A percentile compares a stretch with the other conserved stretches of the same genome.
Evolutionary conservation across 352 stramenopile genomes (phyloP).

Genomic region (Globisporangium paroecandrum): DNA sequence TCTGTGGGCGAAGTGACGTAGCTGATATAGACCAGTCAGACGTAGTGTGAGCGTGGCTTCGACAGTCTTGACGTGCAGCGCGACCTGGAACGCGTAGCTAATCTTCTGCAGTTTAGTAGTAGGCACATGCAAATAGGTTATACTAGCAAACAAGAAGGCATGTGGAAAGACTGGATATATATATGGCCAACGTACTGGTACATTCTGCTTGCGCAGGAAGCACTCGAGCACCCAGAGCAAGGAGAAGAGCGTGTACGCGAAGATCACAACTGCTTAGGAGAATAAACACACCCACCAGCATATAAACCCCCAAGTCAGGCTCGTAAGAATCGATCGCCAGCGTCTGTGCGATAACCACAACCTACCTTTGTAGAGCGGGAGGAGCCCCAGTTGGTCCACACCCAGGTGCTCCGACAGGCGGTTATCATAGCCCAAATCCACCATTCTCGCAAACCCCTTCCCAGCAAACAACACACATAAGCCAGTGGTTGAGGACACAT

Average conservation of each 20-base stretch:
- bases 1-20: neutral
- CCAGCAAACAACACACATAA: neutral
- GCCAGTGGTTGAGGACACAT: neutral
- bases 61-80: conserved; percentile 46
- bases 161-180: neutral
- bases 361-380: conserved; percentile 56
- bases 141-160: neutral
- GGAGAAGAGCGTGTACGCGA: conserved; percentile 37
- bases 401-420: conserved; percentile 56
- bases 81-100: conserved; percentile 46
- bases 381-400: conserved; percentile 52
- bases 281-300: neutral
- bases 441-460: conserved; percentile 40
- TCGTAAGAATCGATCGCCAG: neutral
- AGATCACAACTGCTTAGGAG: conserved; percentile 32
- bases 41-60: conserved; percentile 43
- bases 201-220: conserved; percentile 32
- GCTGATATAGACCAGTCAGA: neutral
- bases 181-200: conserved; percentile 27
- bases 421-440: conserved; percentile 54
- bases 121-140: neutral
- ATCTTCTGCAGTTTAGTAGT: conserved; percentile 35
- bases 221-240: conserved; percentile 51
- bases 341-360: neutral
- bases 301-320: neutral